A percentile compares a stretch with the other conserved stretches of the same genome.
These are phyloP conservation scores for Stagonosporopsis tanaceti DNA, from an alignment of 2,329 filamentous ascomycete genomes.

Conservation along the genomic window DNA sequence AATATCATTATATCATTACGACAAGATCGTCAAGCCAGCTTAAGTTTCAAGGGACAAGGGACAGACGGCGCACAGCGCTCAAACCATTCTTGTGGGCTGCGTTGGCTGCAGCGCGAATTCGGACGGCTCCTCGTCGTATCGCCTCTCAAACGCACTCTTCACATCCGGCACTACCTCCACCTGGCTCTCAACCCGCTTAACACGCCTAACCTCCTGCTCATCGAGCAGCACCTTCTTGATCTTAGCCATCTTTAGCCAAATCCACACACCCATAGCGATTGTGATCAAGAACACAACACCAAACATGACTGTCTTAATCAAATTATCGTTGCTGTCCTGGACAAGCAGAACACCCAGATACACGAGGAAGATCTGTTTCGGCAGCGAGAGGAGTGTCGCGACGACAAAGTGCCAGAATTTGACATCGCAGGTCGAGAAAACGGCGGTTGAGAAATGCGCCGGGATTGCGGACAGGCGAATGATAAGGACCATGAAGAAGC, in stretches of 20 bases:
- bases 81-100: constrained; percentile 33
- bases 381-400: constrained; percentile 44
- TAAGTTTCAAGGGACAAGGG: neutral
- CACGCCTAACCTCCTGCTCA: constrained; percentile 40
- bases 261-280: constrained; percentile 41
- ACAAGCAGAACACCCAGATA: constrained; percentile 46
- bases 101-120: constrained; percentile 31
- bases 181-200: constrained; percentile 27
- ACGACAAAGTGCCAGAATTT: constrained; percentile 48
- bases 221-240: constrained; percentile 44
- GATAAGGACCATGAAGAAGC: constrained; percentile 46
- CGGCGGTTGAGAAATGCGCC: constrained; percentile 46
- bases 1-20: constrained; percentile 12
- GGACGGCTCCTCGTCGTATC: constrained; percentile 29
- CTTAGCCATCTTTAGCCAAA: constrained; percentile 45
- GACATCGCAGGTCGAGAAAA: constrained; percentile 49
- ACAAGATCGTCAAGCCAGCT: neutral
- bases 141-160: constrained; percentile 29
- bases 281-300: constrained; percentile 41
- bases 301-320: constrained; percentile 43
- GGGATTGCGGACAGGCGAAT: constrained; percentile 48
- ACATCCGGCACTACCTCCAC: constrained; percentile 25
- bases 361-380: constrained; percentile 48
- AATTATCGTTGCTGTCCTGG: constrained; percentile 34
- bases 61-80: constrained; percentile 12